phyloP scores from a whole-genome alignment of 192 early-diverging fungal genomes.

The Backusella australiensis region DNA sequence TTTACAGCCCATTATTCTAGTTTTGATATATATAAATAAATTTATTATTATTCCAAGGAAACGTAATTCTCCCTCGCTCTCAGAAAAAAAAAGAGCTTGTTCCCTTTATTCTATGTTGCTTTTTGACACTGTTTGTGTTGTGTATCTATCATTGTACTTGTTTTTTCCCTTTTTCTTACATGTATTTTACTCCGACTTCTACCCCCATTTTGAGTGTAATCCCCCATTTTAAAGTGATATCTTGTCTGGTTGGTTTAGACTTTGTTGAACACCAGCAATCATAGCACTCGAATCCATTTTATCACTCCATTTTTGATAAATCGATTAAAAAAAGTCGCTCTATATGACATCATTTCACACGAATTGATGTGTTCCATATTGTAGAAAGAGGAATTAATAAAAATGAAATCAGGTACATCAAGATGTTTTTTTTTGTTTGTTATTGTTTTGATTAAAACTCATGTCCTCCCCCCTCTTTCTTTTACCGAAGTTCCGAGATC shows the following conservation, averaged over 20 bases:
- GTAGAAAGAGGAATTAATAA: not conserved
- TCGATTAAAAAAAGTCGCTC: not conserved
- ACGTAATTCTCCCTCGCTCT: not conserved
- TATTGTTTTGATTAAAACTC: slow-evolving; percentile 1
- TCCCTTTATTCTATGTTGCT: not conserved
- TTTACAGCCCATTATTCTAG: too few relatives aligned
- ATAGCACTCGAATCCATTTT: not conserved
- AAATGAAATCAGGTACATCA: not conserved
- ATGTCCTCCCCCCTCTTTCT: not conserved
- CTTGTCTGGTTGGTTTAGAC: not conserved
- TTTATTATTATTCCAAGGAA: not conserved
- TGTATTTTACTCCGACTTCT: not conserved
- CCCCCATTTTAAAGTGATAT: not conserved
- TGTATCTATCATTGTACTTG: not conserved
- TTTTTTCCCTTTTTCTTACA: not conserved
- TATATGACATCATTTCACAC: slow-evolving; percentile 3
- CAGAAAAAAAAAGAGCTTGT: not conserved
- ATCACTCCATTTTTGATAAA: not conserved
- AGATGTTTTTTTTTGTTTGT: slow-evolving; percentile 1
- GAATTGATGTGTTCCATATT: not conserved
- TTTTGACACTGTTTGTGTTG: not conserved
- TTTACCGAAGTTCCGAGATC: not conserved
- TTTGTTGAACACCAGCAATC: not conserved
- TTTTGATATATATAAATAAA: not conserved
- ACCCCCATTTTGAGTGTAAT: not conserved